phyloP scores from a whole-genome alignment of 2,329 filamentous ascomycete genomes.

The Pseudonectria buxi region DNA sequence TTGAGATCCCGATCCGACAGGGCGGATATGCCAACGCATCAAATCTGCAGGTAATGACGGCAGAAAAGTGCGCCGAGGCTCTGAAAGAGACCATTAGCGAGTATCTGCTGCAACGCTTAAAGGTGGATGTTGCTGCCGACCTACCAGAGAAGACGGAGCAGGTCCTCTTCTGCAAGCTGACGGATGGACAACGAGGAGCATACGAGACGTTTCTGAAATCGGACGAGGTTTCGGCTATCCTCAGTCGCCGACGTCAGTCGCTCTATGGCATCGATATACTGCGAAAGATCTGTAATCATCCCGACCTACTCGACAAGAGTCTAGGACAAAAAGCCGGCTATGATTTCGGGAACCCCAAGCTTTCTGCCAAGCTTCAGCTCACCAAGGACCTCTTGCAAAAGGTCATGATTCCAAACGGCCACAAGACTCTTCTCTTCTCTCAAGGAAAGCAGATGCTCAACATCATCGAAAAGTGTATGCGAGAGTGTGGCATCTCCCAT shows the following conservation, averaged over 20 bases:
- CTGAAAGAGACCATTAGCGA: constrained; percentile 90
- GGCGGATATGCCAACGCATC: constrained; percentile 95
- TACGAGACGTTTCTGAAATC: constrained; percentile 79
- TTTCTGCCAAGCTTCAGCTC: constrained; percentile 95
- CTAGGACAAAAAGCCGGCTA: constrained; percentile 55
- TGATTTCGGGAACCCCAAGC: constrained; percentile 67
- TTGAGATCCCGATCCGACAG: constrained; percentile 87
- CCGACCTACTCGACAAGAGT: constrained; percentile 68
- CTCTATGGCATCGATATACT: constrained; percentile 87
- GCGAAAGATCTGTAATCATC: constrained; percentile 96
- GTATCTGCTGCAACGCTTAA: constrained; percentile 86
- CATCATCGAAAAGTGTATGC: constrained; percentile 79
- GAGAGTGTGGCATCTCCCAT: constrained; percentile 64
- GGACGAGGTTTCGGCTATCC: constrained; percentile 77
- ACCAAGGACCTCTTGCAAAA: constrained; percentile 73
- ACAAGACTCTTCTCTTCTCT: constrained; percentile 89
- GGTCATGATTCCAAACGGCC: constrained; percentile 82
- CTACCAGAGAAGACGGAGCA: constrained; percentile 94
- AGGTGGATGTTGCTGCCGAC: constrained; percentile 88
- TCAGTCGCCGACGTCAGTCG: constrained; percentile 67
- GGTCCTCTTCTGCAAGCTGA: constrained; percentile 92
- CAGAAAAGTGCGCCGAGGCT: constrained; percentile 87
- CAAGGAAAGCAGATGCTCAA: constrained; percentile 95
- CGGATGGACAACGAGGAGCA: constrained; percentile 63
- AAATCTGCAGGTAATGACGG: constrained; percentile 89